Percentiles rank a stretch among this genome's conserved stretches.
phyloP scores from a whole-genome alignment of 345 rosid species.

The Populus pruinosa region DNA sequence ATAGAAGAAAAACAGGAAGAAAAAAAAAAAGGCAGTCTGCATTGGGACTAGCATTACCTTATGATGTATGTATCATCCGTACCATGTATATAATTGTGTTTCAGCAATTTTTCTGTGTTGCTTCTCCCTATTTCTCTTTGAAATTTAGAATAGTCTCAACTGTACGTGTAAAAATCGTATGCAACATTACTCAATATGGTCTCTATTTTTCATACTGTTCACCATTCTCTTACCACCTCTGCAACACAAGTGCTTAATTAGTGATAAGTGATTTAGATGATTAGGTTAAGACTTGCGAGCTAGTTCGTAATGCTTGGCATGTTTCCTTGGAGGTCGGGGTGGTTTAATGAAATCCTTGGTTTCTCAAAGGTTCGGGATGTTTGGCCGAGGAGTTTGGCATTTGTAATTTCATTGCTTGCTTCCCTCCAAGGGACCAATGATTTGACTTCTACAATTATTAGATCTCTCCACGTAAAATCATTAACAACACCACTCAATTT shows the following conservation, averaged over 20 bases:
- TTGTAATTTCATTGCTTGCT: not conserved
- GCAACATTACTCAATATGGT: not conserved
- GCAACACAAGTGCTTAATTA: not conserved
- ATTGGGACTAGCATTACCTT: conserved; percentile 41
- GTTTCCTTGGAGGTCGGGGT: not conserved
- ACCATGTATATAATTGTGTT: conserved; percentile 11
- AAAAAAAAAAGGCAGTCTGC: conserved; percentile 24
- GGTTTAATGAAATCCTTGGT: not conserved
- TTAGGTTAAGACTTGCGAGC: not conserved
- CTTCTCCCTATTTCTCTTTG: not conserved
- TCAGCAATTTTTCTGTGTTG: not conserved
- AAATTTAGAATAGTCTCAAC: not conserved
- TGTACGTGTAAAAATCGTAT: not conserved
- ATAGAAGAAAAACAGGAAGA: not conserved
- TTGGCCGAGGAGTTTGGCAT: not conserved
- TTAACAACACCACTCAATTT: not conserved
- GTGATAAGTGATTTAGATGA: not conserved
- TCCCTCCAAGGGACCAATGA: not conserved
- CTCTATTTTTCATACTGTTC: not conserved
- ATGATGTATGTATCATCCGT: conserved; percentile 27
- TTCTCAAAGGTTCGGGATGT: not conserved
- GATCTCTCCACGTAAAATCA: not conserved
- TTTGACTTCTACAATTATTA: not conserved
- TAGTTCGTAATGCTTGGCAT: not conserved
- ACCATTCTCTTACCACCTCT: not conserved